Percentiles rank a stretch among this genome's conserved stretches.
Conservation (phyloP, 768 basidiomycete species). For the Lactarius psammicola region DNA sequence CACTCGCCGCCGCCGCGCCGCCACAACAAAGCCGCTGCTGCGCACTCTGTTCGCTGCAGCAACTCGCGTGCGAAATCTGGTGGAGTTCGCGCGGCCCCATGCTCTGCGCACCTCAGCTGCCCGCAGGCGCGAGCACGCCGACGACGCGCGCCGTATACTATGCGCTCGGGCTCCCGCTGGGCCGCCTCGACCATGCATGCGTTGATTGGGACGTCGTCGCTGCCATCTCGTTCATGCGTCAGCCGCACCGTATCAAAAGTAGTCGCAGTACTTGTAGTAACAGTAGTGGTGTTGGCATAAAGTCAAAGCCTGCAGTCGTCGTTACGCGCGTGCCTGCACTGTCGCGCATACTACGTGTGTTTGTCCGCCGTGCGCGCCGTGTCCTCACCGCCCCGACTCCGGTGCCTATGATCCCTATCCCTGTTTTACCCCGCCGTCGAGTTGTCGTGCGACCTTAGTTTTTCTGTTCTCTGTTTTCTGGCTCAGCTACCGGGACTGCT, state of each 20-base stretch:
- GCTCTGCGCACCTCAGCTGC: slow-evolving; percentile 6
- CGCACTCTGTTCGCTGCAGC: neutral
- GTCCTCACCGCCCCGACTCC: slow-evolving; percentile 6
- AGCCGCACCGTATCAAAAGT: neutral
- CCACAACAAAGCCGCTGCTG: neutral
- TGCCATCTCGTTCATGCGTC: slow-evolving; percentile 6
- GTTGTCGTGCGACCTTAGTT: neutral
- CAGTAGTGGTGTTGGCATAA: neutral
- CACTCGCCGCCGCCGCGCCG: neutral
- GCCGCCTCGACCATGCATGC: slow-evolving; percentile 7
- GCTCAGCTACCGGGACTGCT: neutral
- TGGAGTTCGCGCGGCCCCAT: neutral
- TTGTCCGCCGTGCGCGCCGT: slow-evolving; percentile 13
- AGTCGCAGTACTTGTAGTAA: neutral
- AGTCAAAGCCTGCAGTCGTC: neutral
- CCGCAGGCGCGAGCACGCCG: neutral
- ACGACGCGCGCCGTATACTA: slow-evolving; percentile 9
- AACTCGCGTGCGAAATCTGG: slow-evolving; percentile 19
- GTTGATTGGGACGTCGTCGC: slow-evolving; percentile 12
- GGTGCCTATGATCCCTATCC: neutral
- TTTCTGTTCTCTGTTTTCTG: neutral
- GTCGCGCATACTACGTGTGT: slow-evolving; percentile 11
- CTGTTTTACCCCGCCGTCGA: neutral
- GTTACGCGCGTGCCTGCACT: neutral
- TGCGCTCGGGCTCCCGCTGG: slow-evolving; percentile 13